Base-by-base conservation (phyloP, 2,329 filamentous ascomycete genomes). In the Ceratocystis alfenasii region DNA sequence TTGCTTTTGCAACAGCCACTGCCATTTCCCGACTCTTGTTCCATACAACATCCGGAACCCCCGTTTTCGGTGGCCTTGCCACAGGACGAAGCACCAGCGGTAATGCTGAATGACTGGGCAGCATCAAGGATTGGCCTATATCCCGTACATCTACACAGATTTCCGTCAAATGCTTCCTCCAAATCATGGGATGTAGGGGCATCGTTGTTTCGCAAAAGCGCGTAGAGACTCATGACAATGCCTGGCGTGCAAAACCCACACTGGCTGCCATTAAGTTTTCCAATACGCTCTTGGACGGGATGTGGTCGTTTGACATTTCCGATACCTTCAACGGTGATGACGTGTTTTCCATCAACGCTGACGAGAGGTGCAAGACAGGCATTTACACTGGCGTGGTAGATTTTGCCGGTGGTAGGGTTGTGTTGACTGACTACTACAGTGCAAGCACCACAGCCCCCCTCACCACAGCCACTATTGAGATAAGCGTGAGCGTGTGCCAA, bases 161-260 rank as follows among this genome's bases (percentile, higher is more conserved):
- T 99, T 0, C 94, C 94, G 74, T 99, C 94, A 72, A 97, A 97
- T 0, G 93, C 92, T 76, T 97, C 94, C 75, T 99, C 94, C 44
- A 97, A 82, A 36, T 95, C 89, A 70, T 90, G 84, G 72, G 93
- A 85, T 2, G 85, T 86, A 0, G 93, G 92, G 22, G 81, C 80
- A 3, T 86, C 80, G 70, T 92, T 88, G 72, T 97, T 97, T 68
- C 94, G 83, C 41, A 99, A 80, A 57, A 97, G 80, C 5, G 94
- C 94, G 75, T 99, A 99, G 66, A 97, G 76, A 74, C 92, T 96
- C 89, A 97, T 97, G 69, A 97, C 92, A 72, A 99, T 97, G 1
- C 94, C 94, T 3, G 94, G 94, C 0, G 94, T 97, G 73, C 94
- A 99, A 76, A 99, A 99, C 0, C 92, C 83, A 68, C 83, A 99